These are phyloP conservation scores for Dothistroma pini DNA, from an alignment of 2,329 filamentous ascomycete species.

Conservation along the genomic window DNA sequence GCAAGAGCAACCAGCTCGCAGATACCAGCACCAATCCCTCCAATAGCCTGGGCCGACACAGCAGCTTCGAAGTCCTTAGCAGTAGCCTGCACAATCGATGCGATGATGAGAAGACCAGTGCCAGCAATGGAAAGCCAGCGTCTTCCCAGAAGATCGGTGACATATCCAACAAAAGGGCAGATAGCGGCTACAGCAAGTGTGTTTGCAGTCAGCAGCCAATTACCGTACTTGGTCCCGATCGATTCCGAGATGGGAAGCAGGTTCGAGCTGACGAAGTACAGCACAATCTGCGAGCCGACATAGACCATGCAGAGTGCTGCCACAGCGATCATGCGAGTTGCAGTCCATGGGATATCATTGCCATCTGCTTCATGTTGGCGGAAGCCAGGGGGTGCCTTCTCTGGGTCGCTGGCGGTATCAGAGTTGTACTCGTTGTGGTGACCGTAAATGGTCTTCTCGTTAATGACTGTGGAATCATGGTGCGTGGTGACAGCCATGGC, in stretches of 20 bases:
- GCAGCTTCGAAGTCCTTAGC: slow-evolving; percentile 19
- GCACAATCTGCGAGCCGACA: slow-evolving; percentile 24
- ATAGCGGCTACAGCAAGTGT: slow-evolving; percentile 25
- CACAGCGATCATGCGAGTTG: slow-evolving; percentile 21
- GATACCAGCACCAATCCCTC: slow-evolving; percentile 22
- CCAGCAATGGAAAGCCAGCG: slow-evolving; percentile 20
- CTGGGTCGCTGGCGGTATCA: slow-evolving; percentile 12
- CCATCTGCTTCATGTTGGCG: slow-evolving; percentile 12
- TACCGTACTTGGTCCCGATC: slow-evolving; percentile 16
- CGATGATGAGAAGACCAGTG: slow-evolving; percentile 18
- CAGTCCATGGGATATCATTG: slow-evolving; percentile 22
- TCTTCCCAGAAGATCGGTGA: slow-evolving; percentile 22
- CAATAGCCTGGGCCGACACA: slow-evolving; percentile 22
- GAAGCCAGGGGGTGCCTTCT: slow-evolving; percentile 18
- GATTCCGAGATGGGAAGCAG: slow-evolving; percentile 15
- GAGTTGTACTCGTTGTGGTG: slow-evolving; percentile 5
- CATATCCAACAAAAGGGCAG: slow-evolving; percentile 25
- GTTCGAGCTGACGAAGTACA: slow-evolving; percentile 24
- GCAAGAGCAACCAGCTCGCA: slow-evolving; percentile 23
- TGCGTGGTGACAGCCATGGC: slow-evolving; percentile 4
- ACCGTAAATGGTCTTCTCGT: slow-evolving; percentile 1
- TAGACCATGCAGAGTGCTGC: slow-evolving; percentile 23
- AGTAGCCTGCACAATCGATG: slow-evolving; percentile 19
- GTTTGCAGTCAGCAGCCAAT: slow-evolving; percentile 26
- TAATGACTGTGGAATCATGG: not conserved